Evolutionary conservation across 768 basidiomycete species (phyloP).

Genomic region (Hericium alpestre): DNA sequence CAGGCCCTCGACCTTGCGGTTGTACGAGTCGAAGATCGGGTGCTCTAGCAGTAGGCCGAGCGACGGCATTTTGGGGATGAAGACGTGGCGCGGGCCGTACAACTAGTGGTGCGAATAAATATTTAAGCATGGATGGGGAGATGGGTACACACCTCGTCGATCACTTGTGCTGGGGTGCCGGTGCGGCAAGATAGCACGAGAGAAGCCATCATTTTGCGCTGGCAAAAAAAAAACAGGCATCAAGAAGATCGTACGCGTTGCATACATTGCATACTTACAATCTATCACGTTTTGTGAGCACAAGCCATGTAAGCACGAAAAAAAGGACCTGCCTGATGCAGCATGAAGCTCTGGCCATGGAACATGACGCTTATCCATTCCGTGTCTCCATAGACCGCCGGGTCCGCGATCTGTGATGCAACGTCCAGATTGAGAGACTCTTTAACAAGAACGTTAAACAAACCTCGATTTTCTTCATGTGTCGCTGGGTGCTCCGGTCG

Average conservation of each 20-base stretch:
- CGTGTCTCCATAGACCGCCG: constrained; percentile 80
- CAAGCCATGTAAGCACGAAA: not conserved
- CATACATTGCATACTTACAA: constrained; percentile 27
- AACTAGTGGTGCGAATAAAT: constrained; percentile 32
- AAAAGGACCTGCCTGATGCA: constrained; percentile 74
- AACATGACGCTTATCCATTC: constrained; percentile 93
- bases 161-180: constrained; percentile 58
- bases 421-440: not conserved
- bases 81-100: constrained; percentile 66
- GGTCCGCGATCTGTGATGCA: constrained; percentile 55
- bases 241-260: constrained; percentile 8
- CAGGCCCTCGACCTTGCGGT: constrained; percentile 38
- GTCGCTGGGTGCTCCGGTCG: constrained; percentile 74
- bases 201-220: constrained; percentile 96
- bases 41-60: constrained; percentile 87
- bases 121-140: not conserved
- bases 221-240: constrained; percentile 6
- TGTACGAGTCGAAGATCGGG: constrained; percentile 74
- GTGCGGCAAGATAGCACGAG: constrained; percentile 75
- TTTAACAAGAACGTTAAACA: not conserved
- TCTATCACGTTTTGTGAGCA: constrained; percentile 23
- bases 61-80: constrained; percentile 92
- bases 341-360: constrained; percentile 98
- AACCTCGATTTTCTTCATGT: constrained; percentile 79
- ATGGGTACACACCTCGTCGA: constrained; percentile 47